Base-by-base conservation (phyloP, 1,284 basidiomycete genomes). In the Prillingera fragicola region DNA sequence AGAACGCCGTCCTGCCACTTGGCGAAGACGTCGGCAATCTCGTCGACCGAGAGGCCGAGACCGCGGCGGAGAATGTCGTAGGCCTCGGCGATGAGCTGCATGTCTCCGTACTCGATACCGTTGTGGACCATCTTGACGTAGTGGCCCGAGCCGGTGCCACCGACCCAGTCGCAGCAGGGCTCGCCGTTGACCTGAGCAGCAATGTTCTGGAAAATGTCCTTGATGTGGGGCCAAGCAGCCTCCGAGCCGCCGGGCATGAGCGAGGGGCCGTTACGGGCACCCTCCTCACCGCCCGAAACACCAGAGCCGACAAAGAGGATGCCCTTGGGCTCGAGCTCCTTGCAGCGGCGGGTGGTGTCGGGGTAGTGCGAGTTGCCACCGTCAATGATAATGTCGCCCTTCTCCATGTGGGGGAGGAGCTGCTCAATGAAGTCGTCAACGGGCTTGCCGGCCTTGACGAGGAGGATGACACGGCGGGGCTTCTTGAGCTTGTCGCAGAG, bases 141-240 rank as follows among this genome's bases (percentile, higher is more conserved):
- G 80, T 96, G 95, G 54, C 98, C 95, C 41, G 94, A 97, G 92
- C 80, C 95, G 54, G 82, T 85, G 73, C 89, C 85, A 45, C 95
- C 95, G 68, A 99, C 92, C 95, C 95, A 99, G 78, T 98, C 95
- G 73, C 94, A 97, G 80, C 95, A 98, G 39, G 95, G 91, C 71
- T 92, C 88, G 57, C 90, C 90, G 48, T 91, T 80, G 56, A 87
- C 89, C 73, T 98, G 90, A 50, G 95, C 95, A 57, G 95, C 83
- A 41, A 90, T 87, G 74, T 88, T 88, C 77, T 99, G 95, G 84
- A 98, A 97, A 69, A 99, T 99, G 55, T 89, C 82, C 80, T 97
- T 94, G 77, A 98, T 96, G 62, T 79, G 77, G 33, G 90, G 87
- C 95, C 95, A 99, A 25, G 95, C 95, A 57, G 81, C 87, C 43